Evolutionary conservation across 2,329 filamentous ascomycete species (phyloP), one percentile per base, ranked within the genome.

Genomic region (Grosmannia clavigera): DNA sequence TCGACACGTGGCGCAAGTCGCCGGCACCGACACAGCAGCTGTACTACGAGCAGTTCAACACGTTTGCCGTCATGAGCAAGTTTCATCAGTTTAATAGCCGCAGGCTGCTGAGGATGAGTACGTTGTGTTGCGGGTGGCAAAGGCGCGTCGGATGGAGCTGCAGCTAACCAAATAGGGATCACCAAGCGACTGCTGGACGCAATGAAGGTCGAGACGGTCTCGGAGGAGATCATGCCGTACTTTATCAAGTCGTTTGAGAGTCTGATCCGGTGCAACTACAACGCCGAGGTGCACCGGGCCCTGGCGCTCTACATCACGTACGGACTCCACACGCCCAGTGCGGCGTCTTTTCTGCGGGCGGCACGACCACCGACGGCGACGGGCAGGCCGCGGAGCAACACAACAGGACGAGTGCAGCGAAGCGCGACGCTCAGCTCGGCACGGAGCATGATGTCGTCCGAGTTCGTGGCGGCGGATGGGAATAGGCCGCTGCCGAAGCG

Each of bases 271-370:
- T 88, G 85, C 64, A 92, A 88, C 67, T 82, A 92, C 65, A 92
- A 87, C 58, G 86, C 88, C 19, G 90, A 96, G 70, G 85, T 92
- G 31, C 85, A 96, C 68, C 84, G 92, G 43, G 90, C 90, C 2
- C 75, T 99, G 52, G 90, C 94, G 2, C 79, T 97, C 27, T 97
- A 95, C 69, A 88, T 99, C 64, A 96, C 92, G 0, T 99, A 94
- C 70, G 87, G 90, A 6, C 83, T 96, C 63, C 91, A 96, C 68
- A 43, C 57, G 10, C 64, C 62, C 1, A 29, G 43, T 0, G 74
- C 78, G 1, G 74, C 79, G 0, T 66, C 76, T 0, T 66, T 76
- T 27, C 71, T 79, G 11, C 76, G 82, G 55, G 82, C 79, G 1
- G 78, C 81, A 0, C 80, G 75, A 63, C 70, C 77, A 63, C 58